Base-by-base conservation (phyloP, 2,329 filamentous ascomycete species). In the Talaromyces islandicus region DNA sequence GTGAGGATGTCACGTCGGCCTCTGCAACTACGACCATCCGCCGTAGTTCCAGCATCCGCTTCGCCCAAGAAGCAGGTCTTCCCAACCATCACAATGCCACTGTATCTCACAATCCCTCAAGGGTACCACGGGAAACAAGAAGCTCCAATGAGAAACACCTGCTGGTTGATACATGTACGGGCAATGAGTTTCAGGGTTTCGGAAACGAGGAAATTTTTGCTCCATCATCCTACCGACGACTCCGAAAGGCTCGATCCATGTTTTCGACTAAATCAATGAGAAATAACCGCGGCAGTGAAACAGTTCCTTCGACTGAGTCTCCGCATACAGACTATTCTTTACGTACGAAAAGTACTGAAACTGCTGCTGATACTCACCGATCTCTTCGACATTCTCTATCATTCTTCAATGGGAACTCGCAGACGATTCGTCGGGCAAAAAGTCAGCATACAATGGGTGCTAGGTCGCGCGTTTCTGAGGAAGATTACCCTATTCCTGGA, bases 221-320 rank as follows among this genome's bases (percentile, higher is more conserved):
- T 51, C 78, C 78, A 27, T 81, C 78, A 4, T 80, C 78, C 1
- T 80, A 78, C 62, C 73, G 77, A 25, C 75, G 72, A 56, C 69
- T 81, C 30, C 75, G 76, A 32, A 80, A 77, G 63, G 71, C 78
- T 7, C 77, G 74, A 60, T 81, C 79, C n/a, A 77, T 80, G 77
- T 78, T 79, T 58, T 73, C 73, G 7, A 73, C 77, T 1, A 69
- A 72, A 54, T 73, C 73, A 7, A 73, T 77, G 2, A 69, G 73
- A 56, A 72, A 70, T n/a, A 24, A 24, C 35, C 68, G 71, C 32
- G 62, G 70, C 17, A 67, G 70, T 4, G 67, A 66, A 24, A 55
- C 61, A 5, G 17, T 62, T 25, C 62, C 68, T 54, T 65, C 62
- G 32, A 38, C 59, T 7, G 56, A 64, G 21, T 54, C 62, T n/a